Conservation (phyloP, 139 green algal species). For the Zygnema circumcarinatum region DNA sequence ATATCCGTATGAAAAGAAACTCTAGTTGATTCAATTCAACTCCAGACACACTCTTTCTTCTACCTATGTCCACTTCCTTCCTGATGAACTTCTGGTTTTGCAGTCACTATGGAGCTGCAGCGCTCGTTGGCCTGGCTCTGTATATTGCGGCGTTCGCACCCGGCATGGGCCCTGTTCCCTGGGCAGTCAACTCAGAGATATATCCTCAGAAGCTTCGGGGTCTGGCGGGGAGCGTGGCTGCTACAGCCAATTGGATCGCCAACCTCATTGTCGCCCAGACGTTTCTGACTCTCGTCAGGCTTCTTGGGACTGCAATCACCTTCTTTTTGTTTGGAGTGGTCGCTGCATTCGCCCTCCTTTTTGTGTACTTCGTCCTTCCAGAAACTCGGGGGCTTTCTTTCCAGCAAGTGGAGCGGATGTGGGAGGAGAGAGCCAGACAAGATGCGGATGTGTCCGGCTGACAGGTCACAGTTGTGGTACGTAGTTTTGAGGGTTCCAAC, state of each 20-base stretch:
- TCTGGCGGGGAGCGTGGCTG: constrained; percentile 62
- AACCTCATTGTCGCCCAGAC: constrained; percentile 74
- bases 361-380: constrained; percentile 63
- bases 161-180: constrained; percentile 78
- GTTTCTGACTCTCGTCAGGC: constrained; percentile 69
- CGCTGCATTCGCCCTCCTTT: constrained; percentile 59
- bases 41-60: too few species aligned
- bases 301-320: constrained; percentile 63
- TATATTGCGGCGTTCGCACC: constrained; percentile 78
- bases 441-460: too few species aligned
- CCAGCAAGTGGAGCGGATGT: constrained; percentile 52
- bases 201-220: constrained; percentile 65
- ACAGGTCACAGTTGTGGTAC: too few species aligned
- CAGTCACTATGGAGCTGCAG: constrained; percentile 61
- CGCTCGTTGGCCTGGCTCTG: constrained; percentile 65
- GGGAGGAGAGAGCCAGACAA: constrained; percentile 29
- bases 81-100: not conserved
- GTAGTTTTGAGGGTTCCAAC: too few species aligned
- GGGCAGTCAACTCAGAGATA: constrained; percentile 79
- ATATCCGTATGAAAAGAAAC: too few species aligned
- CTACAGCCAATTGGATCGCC: constrained; percentile 75
- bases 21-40: too few species aligned
- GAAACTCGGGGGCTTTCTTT: constrained; percentile 73
- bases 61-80: too few species aligned
- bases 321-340: constrained; percentile 70